phyloP scores from a whole-genome alignment of 257 asterid genomes.

The Cynanchum wilfordii region DNA sequence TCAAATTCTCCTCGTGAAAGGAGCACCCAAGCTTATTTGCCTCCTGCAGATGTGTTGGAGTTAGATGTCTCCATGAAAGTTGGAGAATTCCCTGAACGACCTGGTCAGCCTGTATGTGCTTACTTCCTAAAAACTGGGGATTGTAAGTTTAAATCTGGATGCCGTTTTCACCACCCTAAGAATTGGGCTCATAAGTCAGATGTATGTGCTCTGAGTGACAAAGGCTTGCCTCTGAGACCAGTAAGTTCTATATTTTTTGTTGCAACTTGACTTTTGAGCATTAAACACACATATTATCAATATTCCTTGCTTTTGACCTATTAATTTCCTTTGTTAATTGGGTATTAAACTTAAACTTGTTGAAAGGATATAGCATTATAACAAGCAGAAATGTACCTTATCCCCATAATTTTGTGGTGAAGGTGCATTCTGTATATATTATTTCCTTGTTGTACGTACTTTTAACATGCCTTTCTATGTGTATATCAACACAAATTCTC shows the following conservation, averaged over 20 bases:
- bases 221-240: conserved; percentile 55
- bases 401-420: background rate
- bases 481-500: no score
- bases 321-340: background rate
- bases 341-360: background rate
- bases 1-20: conserved; percentile 15
- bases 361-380: background rate
- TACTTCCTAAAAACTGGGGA: conserved; percentile 43
- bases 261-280: conserved; percentile 7
- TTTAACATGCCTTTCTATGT: no score
- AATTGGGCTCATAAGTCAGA: conserved; percentile 14
- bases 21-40: conserved; percentile 11
- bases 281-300: background rate
- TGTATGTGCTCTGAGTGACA: conserved; percentile 30
- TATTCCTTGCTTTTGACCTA: background rate
- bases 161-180: conserved; percentile 49
- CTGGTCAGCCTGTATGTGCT: conserved; percentile 43
- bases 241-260: conserved; percentile 30
- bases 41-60: conserved; percentile 11
- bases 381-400: background rate
- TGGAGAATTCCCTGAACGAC: conserved; percentile 48
- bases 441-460: background rate
- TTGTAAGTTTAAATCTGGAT: conserved; percentile 34
- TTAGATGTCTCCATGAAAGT: background rate
- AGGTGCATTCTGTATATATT: background rate